phyloP scores from a whole-genome alignment of 805 yeast species.

The Nadsonia fulvescens region DNA sequence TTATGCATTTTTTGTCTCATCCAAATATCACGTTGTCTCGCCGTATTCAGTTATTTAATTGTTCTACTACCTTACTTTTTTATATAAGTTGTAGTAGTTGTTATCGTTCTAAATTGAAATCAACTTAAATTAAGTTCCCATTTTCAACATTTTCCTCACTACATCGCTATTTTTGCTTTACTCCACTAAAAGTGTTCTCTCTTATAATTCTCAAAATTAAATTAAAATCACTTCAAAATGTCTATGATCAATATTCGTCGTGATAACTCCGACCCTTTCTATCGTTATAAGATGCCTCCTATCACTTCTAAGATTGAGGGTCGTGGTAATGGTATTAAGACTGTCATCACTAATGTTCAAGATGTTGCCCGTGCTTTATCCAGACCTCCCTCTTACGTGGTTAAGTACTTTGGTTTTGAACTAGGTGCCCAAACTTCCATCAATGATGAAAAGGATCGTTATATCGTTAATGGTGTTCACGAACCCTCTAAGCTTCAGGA shows the following conservation, averaged over 20 bases:
- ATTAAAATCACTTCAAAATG: constrained; percentile 27
- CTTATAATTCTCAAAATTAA: no score
- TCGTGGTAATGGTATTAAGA: constrained; percentile 97
- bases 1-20: no score
- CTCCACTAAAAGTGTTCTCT: no score
- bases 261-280: constrained; percentile 93
- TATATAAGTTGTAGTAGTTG: no score
- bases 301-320: constrained; percentile 96
- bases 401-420: constrained; percentile 91
- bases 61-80: no score
- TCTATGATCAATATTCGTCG: constrained; percentile 86
- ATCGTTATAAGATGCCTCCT: constrained; percentile 98
- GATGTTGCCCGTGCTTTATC: constrained; percentile 91
- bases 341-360: constrained; percentile 73
- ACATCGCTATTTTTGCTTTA: no score
- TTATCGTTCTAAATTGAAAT: no score
- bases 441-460: constrained; percentile 67
- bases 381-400: constrained; percentile 81
- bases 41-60: no score
- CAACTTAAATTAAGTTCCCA: no score
- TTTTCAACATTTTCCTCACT: no score
- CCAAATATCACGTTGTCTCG: no score
- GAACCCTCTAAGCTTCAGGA: constrained; percentile 85
- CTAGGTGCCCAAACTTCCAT: constrained; percentile 89
- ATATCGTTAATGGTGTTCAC: constrained; percentile 86